Evolutionary conservation across 495 filamentous ascomycete genomes (phyloP).

Genomic region (Aspergillus kassunensis): DNA sequence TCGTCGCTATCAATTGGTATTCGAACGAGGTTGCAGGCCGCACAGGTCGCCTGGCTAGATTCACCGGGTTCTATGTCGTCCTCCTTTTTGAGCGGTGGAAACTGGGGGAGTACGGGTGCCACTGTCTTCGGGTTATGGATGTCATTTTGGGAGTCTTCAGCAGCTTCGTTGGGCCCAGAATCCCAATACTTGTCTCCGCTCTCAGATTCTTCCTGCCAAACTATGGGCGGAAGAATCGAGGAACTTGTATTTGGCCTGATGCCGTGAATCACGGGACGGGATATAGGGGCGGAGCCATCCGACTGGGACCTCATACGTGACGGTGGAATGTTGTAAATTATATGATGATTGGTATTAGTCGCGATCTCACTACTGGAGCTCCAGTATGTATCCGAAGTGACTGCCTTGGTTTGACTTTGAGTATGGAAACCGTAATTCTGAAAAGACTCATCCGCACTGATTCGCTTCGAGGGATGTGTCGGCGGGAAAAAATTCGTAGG

Average conservation of each 20-base stretch:
- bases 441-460: slow-evolving; percentile 37
- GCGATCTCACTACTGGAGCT: slow-evolving; percentile 18
- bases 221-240: slow-evolving; percentile 33
- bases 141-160: slow-evolving; percentile 6
- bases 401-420: slow-evolving; percentile 23
- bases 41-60: slow-evolving; percentile 44
- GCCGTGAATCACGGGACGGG: slow-evolving; percentile 36
- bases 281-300: slow-evolving; percentile 42
- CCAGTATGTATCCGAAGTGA: slow-evolving; percentile 16
- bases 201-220: slow-evolving; percentile 37
- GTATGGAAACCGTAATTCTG: slow-evolving; percentile 24
- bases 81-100: slow-evolving; percentile 26
- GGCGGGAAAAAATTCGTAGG: slow-evolving; percentile 35
- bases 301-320: slow-evolving; percentile 45
- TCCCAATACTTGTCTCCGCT: slow-evolving; percentile 16
- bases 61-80: slow-evolving; percentile 23
- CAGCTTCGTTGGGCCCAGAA: slow-evolving; percentile 6
- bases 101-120: slow-evolving; percentile 2
- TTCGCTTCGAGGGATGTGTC: slow-evolving; percentile 26
- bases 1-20: slow-evolving; percentile 44
- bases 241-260: slow-evolving; percentile 42
- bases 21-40: slow-evolving; percentile 46
- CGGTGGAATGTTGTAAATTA: slow-evolving; percentile 20
- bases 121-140: slow-evolving; percentile 2
- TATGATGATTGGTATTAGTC: slow-evolving; percentile 2